These are phyloP conservation scores for Aspergillus bridgeri DNA, from an alignment of 495 filamentous ascomycete species.

Conservation along the genomic window DNA sequence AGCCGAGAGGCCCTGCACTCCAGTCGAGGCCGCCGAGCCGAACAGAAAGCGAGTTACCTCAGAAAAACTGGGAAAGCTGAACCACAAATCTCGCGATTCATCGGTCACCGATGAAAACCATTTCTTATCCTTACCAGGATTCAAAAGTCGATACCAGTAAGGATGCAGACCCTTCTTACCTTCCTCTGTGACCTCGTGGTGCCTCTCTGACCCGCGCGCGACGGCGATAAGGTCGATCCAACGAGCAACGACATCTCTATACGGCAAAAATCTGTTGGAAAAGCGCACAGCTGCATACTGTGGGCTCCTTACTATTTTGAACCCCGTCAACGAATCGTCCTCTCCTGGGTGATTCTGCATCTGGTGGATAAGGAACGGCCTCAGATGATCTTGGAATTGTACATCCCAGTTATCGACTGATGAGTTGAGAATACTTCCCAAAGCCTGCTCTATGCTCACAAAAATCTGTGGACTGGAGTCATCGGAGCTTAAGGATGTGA, in stretches of 20 bases:
- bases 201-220: constrained; percentile 55
- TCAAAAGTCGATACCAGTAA: constrained; percentile 70
- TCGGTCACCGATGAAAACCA: constrained; percentile 14
- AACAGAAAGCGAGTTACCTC: constrained; percentile 34
- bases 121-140: constrained; percentile 42
- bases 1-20: constrained; percentile 19
- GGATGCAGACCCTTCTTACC: constrained; percentile 83
- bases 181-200: constrained; percentile 84
- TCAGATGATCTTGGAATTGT: constrained; percentile 46
- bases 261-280: constrained; percentile 85
- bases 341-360: constrained; percentile 58
- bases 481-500: constrained; percentile 77
- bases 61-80: constrained; percentile 45
- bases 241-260: constrained; percentile 69
- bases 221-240: constrained; percentile 87
- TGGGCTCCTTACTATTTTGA: constrained; percentile 56
- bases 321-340: constrained; percentile 35
- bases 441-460: constrained; percentile 83
- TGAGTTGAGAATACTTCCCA: constrained; percentile 70
- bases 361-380: constrained; percentile 61
- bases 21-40: constrained; percentile 18
- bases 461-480: constrained; percentile 68
- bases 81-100: constrained; percentile 29
- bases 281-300: constrained; percentile 83
- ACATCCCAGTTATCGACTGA: constrained; percentile 47